These are phyloP conservation scores for Candida sanyaensis DNA, from an alignment of 1,139 yeast genomes.

Conservation along the genomic window DNA sequence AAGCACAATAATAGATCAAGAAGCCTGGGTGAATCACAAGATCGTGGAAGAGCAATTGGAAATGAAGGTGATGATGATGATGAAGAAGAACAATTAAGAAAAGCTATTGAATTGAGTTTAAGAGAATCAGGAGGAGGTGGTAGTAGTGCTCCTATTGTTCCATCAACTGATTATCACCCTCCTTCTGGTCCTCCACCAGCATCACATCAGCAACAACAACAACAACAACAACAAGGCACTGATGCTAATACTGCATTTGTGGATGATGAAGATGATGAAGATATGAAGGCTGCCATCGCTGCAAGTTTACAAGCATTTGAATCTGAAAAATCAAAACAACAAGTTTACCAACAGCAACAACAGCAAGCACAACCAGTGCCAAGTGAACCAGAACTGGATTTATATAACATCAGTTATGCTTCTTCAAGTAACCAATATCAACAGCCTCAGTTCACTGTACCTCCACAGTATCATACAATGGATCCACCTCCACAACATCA, in stretches of 20 bases:
- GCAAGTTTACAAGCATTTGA: slow-evolving; percentile 82
- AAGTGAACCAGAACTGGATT: slow-evolving; percentile 27
- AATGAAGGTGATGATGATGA: slow-evolving; percentile 30
- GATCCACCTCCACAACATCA: slow-evolving; percentile 3
- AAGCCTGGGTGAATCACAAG: neutral
- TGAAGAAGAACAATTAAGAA: slow-evolving; percentile 76
- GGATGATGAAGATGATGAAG: slow-evolving; percentile 67
- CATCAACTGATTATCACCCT: slow-evolving; percentile 14
- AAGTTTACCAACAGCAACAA: slow-evolving; percentile 12
- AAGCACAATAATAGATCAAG: neutral
- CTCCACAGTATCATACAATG: slow-evolving; percentile 4
- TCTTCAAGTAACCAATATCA: slow-evolving; percentile 7
- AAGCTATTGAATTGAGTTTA: slow-evolving; percentile 78
- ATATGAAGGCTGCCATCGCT: slow-evolving; percentile 92
- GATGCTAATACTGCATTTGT: neutral
- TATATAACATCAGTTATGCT: slow-evolving; percentile 24
- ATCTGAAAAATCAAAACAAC: slow-evolving; percentile 29
- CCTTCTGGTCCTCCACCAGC: slow-evolving; percentile 17
- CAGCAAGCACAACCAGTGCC: slow-evolving; percentile 9
- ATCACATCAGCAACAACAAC: slow-evolving; percentile 7
- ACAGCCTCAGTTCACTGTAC: slow-evolving; percentile 5
- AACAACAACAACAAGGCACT: slow-evolving; percentile 10
- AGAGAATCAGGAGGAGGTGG: slow-evolving; percentile 48
- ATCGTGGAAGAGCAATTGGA: slow-evolving; percentile 1
- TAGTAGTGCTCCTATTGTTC: slow-evolving; percentile 18